Conservation (phyloP, 768 basidiomycete genomes). For the Termitomyces heimii region DNA sequence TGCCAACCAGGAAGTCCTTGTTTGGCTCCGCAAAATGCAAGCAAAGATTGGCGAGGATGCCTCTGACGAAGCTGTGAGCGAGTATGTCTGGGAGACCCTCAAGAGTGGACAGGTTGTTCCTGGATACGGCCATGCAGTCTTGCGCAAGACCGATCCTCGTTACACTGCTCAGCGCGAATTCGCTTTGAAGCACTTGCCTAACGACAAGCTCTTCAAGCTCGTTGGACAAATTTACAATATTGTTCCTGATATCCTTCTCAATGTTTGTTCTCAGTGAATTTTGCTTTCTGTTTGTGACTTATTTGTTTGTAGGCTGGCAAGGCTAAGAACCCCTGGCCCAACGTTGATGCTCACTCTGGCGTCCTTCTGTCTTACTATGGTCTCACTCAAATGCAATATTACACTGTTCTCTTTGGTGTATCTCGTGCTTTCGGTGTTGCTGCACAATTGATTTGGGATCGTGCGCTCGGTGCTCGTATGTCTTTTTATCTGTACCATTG, state of each 20-base stretch:
- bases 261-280: conserved; percentile 33
- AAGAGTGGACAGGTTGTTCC: conserved; percentile 93
- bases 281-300: neutral
- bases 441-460: conserved; percentile 90
- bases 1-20: conserved; percentile 94
- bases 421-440: conserved; percentile 92
- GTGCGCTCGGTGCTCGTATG: conserved; percentile 86
- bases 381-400: conserved; percentile 88
- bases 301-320: conserved; percentile 60
- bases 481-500: conserved; percentile 13
- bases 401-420: conserved; percentile 96
- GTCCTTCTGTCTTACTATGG: conserved; percentile 84
- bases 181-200: conserved; percentile 76
- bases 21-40: conserved; percentile 96
- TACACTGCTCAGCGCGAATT: conserved; percentile 91
- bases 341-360: conserved; percentile 97
- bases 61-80: conserved; percentile 80
- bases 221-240: conserved; percentile 85
- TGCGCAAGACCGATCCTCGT: conserved; percentile 89
- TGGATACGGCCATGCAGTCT: conserved; percentile 83
- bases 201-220: conserved; percentile 91
- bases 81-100: conserved; percentile 93
- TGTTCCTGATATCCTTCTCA: conserved; percentile 85
- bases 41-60: conserved; percentile 79
- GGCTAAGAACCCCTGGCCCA: conserved; percentile 94